phyloP scores from a whole-genome alignment of 192 early-diverging fungal genomes.

The Entomortierella parvispora region DNA sequence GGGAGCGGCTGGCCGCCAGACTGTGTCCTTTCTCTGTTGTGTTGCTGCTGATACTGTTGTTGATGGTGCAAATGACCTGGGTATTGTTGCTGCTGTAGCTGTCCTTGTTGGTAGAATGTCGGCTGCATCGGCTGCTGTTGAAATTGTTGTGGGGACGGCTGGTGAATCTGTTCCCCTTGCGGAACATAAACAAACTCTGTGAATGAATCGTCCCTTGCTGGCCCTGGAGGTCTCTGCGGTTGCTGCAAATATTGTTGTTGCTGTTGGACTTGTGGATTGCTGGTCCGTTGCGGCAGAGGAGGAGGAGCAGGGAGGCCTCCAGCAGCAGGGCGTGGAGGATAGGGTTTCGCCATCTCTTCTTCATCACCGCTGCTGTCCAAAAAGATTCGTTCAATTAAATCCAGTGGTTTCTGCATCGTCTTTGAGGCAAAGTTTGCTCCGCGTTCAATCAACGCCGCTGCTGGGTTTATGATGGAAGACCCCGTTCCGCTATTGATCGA shows the following conservation, averaged over 20 bases:
- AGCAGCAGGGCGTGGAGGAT: slow-evolving; percentile 31
- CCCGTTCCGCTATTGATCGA: slow-evolving; percentile 12
- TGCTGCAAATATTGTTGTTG: slow-evolving; percentile 31
- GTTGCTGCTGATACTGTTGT: slow-evolving; percentile 17
- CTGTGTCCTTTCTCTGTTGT: slow-evolving; percentile 1
- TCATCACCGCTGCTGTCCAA: slow-evolving; percentile 58
- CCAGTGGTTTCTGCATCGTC: slow-evolving; percentile 78
- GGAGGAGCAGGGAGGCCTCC: slow-evolving; percentile 8
- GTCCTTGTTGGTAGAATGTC: slow-evolving; percentile 20
- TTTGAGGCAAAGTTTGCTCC: slow-evolving; percentile 71
- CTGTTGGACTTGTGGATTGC: slow-evolving; percentile 22
- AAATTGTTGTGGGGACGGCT: slow-evolving; percentile 16
- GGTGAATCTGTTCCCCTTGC: slow-evolving; percentile 24
- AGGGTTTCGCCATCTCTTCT: slow-evolving; percentile 37
- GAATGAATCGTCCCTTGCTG: slow-evolving; percentile 21
- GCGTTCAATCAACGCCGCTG: slow-evolving; percentile 62
- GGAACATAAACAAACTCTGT: slow-evolving; percentile 45
- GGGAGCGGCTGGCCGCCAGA: slow-evolving; percentile 1
- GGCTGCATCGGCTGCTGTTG: slow-evolving; percentile 14
- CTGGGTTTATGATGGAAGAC: slow-evolving; percentile 57
- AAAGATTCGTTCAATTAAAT: slow-evolving; percentile 77
- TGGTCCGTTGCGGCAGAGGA: slow-evolving; percentile 4
- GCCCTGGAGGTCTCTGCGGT: slow-evolving; percentile 1
- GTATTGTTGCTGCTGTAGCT: slow-evolving; percentile 19
- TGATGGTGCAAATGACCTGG: background rate